A percentile compares a stretch with the other conserved stretches of the same genome.
phyloP scores from a whole-genome alignment of 1,284 basidiomycete species.

The Paramarasmius palmivorus region DNA sequence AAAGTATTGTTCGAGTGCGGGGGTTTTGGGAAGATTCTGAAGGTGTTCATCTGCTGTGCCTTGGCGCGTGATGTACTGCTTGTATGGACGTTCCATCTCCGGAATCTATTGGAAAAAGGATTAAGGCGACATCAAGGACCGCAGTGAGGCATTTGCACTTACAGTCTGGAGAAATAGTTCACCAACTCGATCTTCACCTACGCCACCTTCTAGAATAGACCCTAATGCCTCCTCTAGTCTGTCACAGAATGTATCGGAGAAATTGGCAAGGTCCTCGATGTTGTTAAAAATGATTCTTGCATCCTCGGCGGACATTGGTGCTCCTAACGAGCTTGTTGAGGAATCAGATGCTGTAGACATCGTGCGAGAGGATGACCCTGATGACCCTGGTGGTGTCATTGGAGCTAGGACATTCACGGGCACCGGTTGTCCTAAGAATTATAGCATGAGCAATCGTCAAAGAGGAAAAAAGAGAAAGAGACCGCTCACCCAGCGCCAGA shows the following conservation, averaged over 20 bases:
- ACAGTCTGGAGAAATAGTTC: conserved; percentile 76
- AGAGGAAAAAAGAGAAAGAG: conserved; percentile 9
- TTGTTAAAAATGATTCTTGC: conserved; percentile 79
- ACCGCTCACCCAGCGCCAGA: conserved; percentile 60
- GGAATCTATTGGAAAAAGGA: conserved; percentile 55
- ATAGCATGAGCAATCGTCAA: not conserved
- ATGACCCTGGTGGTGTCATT: conserved; percentile 29
- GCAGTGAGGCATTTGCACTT: conserved; percentile 21
- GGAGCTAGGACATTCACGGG: conserved; percentile 33
- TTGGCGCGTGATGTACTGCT: conserved; percentile 86
- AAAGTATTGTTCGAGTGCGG: conserved; percentile 66
- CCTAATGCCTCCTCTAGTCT: conserved; percentile 60
- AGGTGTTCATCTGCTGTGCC: conserved; percentile 76
- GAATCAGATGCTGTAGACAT: conserved; percentile 55
- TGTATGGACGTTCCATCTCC: conserved; percentile 77
- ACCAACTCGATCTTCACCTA: conserved; percentile 75
- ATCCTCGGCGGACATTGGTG: conserved; percentile 75
- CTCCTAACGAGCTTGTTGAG: conserved; percentile 41
- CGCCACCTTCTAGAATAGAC: conserved; percentile 48
- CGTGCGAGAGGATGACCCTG: conserved; percentile 47
- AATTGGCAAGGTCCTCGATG: conserved; percentile 70
- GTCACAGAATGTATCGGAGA: conserved; percentile 69
- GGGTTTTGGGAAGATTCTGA: conserved; percentile 53
- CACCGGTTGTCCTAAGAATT: conserved; percentile 42
- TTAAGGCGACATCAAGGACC: conserved; percentile 1